These are phyloP conservation scores for Linnemannia hyalina DNA, from an alignment of 192 early-diverging fungal species.

Conservation along the genomic window DNA sequence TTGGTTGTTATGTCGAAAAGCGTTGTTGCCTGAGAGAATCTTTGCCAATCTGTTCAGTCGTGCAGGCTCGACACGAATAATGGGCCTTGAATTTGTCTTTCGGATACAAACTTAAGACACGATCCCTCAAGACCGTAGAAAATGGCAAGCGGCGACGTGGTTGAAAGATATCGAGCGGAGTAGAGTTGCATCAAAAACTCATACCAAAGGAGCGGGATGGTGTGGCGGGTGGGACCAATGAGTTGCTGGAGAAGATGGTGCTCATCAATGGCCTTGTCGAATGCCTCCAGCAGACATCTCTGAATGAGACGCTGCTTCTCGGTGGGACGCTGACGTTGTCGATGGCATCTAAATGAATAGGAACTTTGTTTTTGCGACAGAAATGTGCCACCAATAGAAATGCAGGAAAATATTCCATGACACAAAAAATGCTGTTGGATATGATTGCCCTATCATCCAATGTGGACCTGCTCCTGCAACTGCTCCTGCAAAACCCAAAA, in stretches of 20 bases:
- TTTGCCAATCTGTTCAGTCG: background rate
- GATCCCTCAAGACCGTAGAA: background rate
- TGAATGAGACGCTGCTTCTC: background rate
- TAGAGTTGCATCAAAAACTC: background rate
- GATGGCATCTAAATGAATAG: no score
- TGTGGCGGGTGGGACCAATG: background rate
- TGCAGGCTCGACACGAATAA: background rate
- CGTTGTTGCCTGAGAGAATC: background rate
- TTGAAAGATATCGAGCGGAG: background rate
- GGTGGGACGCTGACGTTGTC: background rate
- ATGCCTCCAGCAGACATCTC: background rate
- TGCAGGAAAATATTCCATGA: no score
- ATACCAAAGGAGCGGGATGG: background rate
- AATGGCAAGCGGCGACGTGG: conserved; percentile 1
- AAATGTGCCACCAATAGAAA: no score
- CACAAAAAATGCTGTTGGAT: no score
- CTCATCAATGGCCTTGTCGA: background rate
- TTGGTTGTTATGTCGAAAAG: background rate
- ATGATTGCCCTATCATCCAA: no score
- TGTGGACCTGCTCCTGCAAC: no score
- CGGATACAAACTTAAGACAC: background rate
- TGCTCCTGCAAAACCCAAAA: no score
- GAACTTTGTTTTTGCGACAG: no score
- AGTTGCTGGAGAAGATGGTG: background rate
- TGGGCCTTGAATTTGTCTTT: background rate